Evolutionary conservation across 73 alveolate species (phyloP), one percentile per base, ranked within the genome.

Genomic region (Urostyla sp.): DNA sequence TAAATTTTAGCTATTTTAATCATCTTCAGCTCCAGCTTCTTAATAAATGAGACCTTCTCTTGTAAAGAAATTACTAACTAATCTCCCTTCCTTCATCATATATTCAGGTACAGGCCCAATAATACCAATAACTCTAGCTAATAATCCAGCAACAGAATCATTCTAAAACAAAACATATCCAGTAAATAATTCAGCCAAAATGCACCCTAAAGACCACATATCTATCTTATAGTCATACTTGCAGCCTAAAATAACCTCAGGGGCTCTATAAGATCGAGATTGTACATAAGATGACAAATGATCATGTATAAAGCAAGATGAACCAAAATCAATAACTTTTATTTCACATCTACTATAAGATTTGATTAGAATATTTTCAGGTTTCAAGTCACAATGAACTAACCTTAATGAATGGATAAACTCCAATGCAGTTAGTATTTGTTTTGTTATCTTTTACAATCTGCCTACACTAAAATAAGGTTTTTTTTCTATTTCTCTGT

Each of bases 171-270:
- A 88, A 23, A 97, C 99, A 74, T 92, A 91, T 49, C 99, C 99
- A 21, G 99, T 95, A 91, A 87, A 95, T 21, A 97, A 92, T 89
- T 97, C 99, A 15, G 99, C 99, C 21, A 97, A 59, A 63, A 97
- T 97, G 82, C 99, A 97, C 26, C 99, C 99, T 45, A 97, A 81
- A 48, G 95, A 73, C 99, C 99, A 97, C 66, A 97, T 90, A 87
- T 97, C 99, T 16, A 97, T 92, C 88, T 95, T 95, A 89, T 91
- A 95, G 89, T 94, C 97, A 56, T 97, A 97, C 37, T 91, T 89
- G 73, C 98, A 96, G 32, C 99, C 99, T 49, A 97, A 89, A 75
- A 97, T 97, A 43, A 97, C 99, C 84, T 97, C 99, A 4, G 99
- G 99, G 20, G 99, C 99, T 27, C 99, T 74, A 56, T 97, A 97